Evolutionary conservation across 2,329 filamentous ascomycete genomes (phyloP).

Genomic region (Aspergillus felis): DNA sequence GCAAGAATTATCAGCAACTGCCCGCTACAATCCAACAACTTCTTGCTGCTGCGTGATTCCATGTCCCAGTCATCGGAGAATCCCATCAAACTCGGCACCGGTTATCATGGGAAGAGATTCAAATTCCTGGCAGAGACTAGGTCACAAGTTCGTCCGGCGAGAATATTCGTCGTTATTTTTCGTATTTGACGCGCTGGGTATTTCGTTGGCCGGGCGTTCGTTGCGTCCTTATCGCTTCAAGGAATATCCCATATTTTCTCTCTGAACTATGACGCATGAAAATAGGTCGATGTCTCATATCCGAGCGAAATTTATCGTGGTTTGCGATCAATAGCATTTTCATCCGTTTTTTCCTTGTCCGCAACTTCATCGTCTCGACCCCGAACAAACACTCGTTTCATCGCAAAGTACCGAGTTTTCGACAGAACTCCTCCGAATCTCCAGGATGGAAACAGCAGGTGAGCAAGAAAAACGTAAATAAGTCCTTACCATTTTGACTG

Average conservation of each 20-base stretch:
- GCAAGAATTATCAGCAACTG: constrained; percentile 21
- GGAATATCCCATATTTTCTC: neutral
- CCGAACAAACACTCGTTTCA: neutral
- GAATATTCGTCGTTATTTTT: neutral
- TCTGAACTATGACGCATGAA: neutral
- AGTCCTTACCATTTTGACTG: constrained; percentile 46
- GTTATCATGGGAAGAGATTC: neutral
- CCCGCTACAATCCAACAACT: constrained; percentile 11
- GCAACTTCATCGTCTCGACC: neutral
- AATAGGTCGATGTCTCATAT: neutral
- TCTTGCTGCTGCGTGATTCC: constrained; percentile 4
- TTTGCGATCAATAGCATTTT: neutral
- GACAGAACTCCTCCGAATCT: constrained; percentile 17
- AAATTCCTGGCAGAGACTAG: neutral
- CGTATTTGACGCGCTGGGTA: neutral
- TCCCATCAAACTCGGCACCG: neutral
- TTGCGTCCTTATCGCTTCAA: neutral
- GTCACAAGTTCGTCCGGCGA: neutral
- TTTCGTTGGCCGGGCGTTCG: neutral
- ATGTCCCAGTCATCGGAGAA: constrained; percentile 13
- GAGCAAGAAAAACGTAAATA: constrained; percentile 14
- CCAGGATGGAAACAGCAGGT: constrained; percentile 20
- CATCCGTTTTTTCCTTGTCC: neutral
- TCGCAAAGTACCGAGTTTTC: neutral
- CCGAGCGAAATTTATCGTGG: neutral